Base-by-base conservation (phyloP, 306 rosid genomes). In the Prunus armeniaca region DNA sequence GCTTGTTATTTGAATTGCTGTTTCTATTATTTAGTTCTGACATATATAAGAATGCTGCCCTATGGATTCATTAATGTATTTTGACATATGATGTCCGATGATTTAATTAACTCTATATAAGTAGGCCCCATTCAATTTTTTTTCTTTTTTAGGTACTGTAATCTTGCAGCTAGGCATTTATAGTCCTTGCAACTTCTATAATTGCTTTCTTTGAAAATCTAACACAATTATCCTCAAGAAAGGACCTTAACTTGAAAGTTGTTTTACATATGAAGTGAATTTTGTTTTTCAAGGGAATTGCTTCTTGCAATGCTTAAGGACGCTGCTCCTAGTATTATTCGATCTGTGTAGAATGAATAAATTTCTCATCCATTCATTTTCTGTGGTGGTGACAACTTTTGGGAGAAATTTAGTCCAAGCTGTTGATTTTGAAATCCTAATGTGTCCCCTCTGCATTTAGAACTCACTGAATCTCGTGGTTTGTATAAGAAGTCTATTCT, bases 1-100 rank as follows among this genome's bases (percentile, higher is more conserved):
- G 19, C 13, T 38, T 43, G 65, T 55, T 12, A 73, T 74, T 17
- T 81, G 49, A 58, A 38, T 66, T 60, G 38, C 70, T 57, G 72
- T 57, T 78, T 76, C 47, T 66, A 25, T 38, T 65, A 20, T 66
- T 56, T 38, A 6, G 22, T 47, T 57, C 60, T 12, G 65, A 43
- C 68, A 52, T 78, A 4, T 49, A 32, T 28, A 65, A 65, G 22
- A 9, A 9, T 32, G 69, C 5, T 2, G 7, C 25, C 24, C 3
- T 27, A 71, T 32, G 65, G 28, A 32, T 71, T 46, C 45, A 52
- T 52, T 2, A 51, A 19, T 52, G 2, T 71, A 2, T 38, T 5
- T 11, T 19, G 4, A 50, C 54, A 50, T 50, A 10, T n/a, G 32
- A 47, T 50, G 20, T 18, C 50, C 0, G 5, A 60, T 47, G 34